These are phyloP conservation scores for Globisporangium cylindrosporum DNA, from an alignment of 352 stramenopile species.

Conservation along the genomic window DNA sequence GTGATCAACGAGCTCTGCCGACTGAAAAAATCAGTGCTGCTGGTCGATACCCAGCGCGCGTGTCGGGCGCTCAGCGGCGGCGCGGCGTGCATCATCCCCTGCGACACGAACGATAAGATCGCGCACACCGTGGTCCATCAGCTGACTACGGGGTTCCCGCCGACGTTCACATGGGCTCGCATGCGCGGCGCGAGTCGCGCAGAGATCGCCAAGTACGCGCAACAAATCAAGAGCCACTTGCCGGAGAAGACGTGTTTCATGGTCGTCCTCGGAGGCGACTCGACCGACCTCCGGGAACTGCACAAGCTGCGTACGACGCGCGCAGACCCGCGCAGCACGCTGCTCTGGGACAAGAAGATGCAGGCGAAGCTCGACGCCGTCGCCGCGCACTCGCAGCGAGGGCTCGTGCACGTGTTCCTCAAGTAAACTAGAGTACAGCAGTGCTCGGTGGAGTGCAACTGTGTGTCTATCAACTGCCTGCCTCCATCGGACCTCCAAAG, in stretches of 20 bases:
- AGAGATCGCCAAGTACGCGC: constrained; percentile 35
- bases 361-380: constrained; percentile 54
- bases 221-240: constrained; percentile 41
- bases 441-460: neutral
- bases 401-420: constrained; percentile 63
- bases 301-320: constrained; percentile 79
- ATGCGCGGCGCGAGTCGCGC: constrained; percentile 41
- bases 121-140: constrained; percentile 64
- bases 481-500: neutral
- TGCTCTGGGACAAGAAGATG: constrained; percentile 77
- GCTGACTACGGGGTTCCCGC: constrained; percentile 78
- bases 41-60: constrained; percentile 65
- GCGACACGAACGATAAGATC: constrained; percentile 44
- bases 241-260: constrained; percentile 58
- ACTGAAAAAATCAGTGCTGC: constrained; percentile 74
- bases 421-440: constrained; percentile 18
- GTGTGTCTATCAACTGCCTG: neutral
- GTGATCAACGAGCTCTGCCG: constrained; percentile 68
- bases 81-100: constrained; percentile 58
- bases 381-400: constrained; percentile 48
- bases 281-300: constrained; percentile 54
- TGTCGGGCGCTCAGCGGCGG: constrained; percentile 64
- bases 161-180: constrained; percentile 75
- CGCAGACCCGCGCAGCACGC: constrained; percentile 64
- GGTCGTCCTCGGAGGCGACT: constrained; percentile 50